These are phyloP conservation scores for Trypanosoma mega DNA, from an alignment of 208 protist species.

Conservation along the genomic window DNA sequence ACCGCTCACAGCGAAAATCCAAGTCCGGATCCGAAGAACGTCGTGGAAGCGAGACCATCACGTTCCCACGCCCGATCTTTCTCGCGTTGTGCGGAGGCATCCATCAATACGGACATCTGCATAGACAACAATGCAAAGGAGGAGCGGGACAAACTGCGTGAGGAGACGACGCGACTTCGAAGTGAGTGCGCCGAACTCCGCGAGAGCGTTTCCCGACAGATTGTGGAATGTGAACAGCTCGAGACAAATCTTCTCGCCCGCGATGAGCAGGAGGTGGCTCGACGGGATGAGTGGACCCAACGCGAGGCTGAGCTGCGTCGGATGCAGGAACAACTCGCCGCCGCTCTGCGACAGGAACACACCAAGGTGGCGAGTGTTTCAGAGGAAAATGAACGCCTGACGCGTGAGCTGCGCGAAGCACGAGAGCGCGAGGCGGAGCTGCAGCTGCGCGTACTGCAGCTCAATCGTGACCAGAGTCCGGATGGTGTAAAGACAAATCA, in stretches of 20 bases:
- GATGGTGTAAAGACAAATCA: background rate
- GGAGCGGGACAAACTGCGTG: background rate
- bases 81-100: background rate
- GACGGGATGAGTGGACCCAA: slow-evolving; percentile 22
- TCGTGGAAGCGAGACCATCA: background rate
- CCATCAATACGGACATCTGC: background rate
- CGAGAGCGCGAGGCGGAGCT: background rate
- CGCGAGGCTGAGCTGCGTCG: slow-evolving; percentile 12
- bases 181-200: slow-evolving; percentile 21
- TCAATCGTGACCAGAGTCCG: background rate
- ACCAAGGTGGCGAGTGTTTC: slow-evolving; percentile 2
- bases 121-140: background rate
- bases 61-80: background rate
- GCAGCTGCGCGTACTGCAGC: background rate
- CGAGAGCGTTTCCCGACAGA: slow-evolving; percentile 24
- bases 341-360: slow-evolving; percentile 13
- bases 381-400: slow-evolving; percentile 11
- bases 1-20: background rate
- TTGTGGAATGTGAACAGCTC: slow-evolving; percentile 39
- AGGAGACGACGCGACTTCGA: background rate
- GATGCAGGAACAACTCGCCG: slow-evolving; percentile 17
- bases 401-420: slow-evolving; percentile 6
- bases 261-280: slow-evolving; percentile 40
- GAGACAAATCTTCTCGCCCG: slow-evolving; percentile 52
- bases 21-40: background rate